Percentiles rank a stretch among this genome's conserved stretches.
phyloP scores from a whole-genome alignment of 257 asterid genomes.

The Salvia rosmarinus region DNA sequence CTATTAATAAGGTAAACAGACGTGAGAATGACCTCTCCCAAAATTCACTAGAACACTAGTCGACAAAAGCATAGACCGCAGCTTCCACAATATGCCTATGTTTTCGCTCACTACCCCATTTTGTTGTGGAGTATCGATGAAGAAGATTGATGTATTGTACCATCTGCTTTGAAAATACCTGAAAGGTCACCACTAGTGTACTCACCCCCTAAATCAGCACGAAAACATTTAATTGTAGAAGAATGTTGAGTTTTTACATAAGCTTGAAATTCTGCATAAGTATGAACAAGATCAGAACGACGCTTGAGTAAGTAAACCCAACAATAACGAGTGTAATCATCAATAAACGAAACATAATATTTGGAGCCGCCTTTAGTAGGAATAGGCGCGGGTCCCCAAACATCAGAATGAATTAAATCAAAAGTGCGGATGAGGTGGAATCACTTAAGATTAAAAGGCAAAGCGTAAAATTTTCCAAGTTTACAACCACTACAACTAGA shows the following conservation, averaged over 20 bases:
- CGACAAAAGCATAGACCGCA: not conserved
- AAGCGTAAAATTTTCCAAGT: not conserved
- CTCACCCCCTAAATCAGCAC: not conserved
- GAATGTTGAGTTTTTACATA: not conserved
- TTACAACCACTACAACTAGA: not conserved
- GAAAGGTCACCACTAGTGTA: not conserved
- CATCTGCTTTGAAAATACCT: not conserved
- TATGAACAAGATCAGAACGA: not conserved
- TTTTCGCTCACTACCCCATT: too few species aligned
- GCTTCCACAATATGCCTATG: not conserved
- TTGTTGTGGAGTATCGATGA: not conserved
- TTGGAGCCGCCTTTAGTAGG: not conserved
- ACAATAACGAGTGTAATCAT: not conserved
- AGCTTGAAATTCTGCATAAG: not conserved
- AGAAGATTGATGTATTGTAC: not conserved
- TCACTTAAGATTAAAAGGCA: not conserved
- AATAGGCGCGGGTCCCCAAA: not conserved
- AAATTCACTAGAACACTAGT: not conserved
- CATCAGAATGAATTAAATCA: not conserved
- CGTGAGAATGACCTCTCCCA: not conserved
- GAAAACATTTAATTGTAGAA: not conserved
- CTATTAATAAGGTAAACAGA: constrained; percentile 1
- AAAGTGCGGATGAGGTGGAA: not conserved
- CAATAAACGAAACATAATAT: not conserved
- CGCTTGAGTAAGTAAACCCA: not conserved